A percentile compares a stretch with the other conserved stretches of the same genome.
Evolutionary conservation across 2,329 filamentous ascomycete genomes (phyloP).

Genomic region (Raffaelea deltoideospora): DNA sequence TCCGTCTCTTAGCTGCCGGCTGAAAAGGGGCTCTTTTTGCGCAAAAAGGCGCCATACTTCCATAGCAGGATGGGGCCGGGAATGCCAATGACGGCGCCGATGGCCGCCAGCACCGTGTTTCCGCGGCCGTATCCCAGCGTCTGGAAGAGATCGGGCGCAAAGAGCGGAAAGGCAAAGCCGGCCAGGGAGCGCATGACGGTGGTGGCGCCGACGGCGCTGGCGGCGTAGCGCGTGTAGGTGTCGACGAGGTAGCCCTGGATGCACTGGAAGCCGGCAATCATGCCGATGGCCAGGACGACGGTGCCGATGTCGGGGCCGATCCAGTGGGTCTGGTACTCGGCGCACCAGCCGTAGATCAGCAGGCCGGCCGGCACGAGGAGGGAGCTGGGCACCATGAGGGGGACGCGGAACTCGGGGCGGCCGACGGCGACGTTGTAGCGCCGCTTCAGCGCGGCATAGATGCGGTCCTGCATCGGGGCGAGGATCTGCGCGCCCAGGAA

Average conservation of each 20-base stretch:
- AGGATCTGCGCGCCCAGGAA: constrained; percentile 32
- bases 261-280: constrained; percentile 27
- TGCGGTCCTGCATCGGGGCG: constrained; percentile 28
- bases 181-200: constrained; percentile 31
- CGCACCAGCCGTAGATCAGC: constrained; percentile 30
- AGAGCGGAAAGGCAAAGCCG: constrained; percentile 36
- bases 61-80: constrained; percentile 29
- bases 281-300: constrained; percentile 20
- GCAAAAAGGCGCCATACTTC: constrained; percentile 25
- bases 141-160: constrained; percentile 30
- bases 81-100: constrained; percentile 23
- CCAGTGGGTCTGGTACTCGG: constrained; percentile 27
- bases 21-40: constrained; percentile 15
- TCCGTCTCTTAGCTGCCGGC: constrained; percentile 1
- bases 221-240: constrained; percentile 28
- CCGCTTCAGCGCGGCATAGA: constrained; percentile 26
- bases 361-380: constrained; percentile 26
- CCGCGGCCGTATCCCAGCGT: constrained; percentile 25
- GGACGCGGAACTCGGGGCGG: constrained; percentile 26
- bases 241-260: constrained; percentile 32
- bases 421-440: constrained; percentile 18
- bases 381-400: constrained; percentile 24
- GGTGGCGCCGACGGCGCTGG: constrained; percentile 27
- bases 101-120: constrained; percentile 25
- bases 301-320: constrained; percentile 29